Evolutionary conservation across 2,329 filamentous ascomycete species (phyloP).

Genomic region (Diaporthe australafricana): DNA sequence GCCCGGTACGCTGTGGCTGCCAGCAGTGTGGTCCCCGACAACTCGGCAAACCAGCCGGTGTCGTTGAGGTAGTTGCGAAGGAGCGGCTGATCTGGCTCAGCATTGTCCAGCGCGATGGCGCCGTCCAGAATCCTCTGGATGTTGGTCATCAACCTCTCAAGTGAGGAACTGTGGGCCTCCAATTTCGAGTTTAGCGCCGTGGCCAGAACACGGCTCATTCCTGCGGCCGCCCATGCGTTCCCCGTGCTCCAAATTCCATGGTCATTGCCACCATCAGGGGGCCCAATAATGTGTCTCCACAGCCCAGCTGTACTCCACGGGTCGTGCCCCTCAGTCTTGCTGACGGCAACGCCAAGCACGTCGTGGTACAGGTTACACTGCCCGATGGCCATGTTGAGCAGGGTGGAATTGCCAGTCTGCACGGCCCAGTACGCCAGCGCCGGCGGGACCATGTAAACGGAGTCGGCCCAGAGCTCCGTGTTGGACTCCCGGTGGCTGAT

Average conservation of each 20-base stretch:
- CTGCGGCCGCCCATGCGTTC: not conserved
- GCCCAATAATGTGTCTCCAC: not conserved
- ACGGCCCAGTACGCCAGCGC: conserved; percentile 2
- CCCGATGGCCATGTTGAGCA: not conserved
- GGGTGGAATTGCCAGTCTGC: not conserved
- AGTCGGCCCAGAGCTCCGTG: not conserved
- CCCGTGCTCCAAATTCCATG: not conserved
- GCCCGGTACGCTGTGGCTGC: not conserved
- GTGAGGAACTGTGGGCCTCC: not conserved
- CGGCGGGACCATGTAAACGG: not conserved
- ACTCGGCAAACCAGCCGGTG: not conserved
- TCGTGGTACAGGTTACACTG: not conserved
- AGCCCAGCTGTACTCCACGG: not conserved
- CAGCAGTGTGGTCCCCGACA: not conserved
- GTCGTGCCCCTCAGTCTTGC: not conserved
- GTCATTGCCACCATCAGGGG: not conserved
- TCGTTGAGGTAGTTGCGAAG: conserved; percentile 10
- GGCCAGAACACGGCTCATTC: conserved; percentile 1
- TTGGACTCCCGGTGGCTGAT: conserved; percentile 3
- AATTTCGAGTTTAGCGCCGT: not conserved
- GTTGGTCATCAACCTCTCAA: not conserved
- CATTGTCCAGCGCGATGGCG: not conserved
- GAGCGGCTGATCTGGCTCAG: not conserved
- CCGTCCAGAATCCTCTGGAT: not conserved
- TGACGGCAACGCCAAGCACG: not conserved